A percentile compares a stretch with the other conserved stretches of the same genome.
Conservation (phyloP, 805 yeast species). For the Saccharomyces eubayanus region DNA sequence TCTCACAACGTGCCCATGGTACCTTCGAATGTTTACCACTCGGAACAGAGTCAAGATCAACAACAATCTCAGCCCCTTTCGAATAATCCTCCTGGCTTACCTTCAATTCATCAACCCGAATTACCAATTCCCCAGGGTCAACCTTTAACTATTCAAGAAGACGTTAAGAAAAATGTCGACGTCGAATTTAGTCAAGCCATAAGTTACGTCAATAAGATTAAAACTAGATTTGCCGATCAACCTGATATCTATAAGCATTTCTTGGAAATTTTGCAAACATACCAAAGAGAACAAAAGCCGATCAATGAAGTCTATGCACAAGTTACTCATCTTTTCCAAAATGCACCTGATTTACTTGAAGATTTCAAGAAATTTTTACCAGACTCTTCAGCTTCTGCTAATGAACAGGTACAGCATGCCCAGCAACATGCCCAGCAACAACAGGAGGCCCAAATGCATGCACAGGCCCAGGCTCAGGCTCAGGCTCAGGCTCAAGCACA, state of each 20-base stretch:
- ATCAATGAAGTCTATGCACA: slow-evolving; percentile 93
- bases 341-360: slow-evolving; percentile 89
- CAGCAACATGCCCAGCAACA: slow-evolving; percentile 14
- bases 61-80: not conserved
- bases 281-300: slow-evolving; percentile 92
- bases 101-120: slow-evolving; percentile 4
- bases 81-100: not conserved
- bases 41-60: not conserved
- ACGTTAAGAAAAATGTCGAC: slow-evolving; percentile 40
- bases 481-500: slow-evolving; percentile 4
- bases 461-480: not conserved
- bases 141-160: slow-evolving; percentile 1
- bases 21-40: not conserved
- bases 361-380: slow-evolving; percentile 95
- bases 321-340: slow-evolving; percentile 78
- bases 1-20: not conserved
- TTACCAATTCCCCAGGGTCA: slow-evolving; percentile 6
- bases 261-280: slow-evolving; percentile 89
- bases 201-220: slow-evolving; percentile 90
- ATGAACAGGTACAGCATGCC: slow-evolving; percentile 24
- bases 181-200: slow-evolving; percentile 97
- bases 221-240: slow-evolving; percentile 83
- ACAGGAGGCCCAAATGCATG: slow-evolving; percentile 5
- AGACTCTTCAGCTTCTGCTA: slow-evolving; percentile 36
- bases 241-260: slow-evolving; percentile 95